Conservation (phyloP, 2,329 filamentous ascomycete genomes). For the Cordyceps tenuipes region DNA sequence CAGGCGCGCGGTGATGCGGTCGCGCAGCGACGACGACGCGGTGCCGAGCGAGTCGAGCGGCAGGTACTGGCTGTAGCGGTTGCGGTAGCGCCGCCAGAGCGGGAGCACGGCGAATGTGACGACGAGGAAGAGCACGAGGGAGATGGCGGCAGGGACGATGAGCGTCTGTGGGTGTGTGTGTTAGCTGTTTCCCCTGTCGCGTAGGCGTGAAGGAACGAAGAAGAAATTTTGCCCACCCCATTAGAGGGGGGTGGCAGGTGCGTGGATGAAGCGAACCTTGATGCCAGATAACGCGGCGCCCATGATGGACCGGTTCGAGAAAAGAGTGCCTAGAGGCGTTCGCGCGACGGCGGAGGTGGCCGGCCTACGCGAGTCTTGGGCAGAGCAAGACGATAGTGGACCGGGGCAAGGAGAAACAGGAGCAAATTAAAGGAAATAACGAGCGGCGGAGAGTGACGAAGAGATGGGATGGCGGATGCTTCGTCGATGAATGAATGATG, state of each 20-base stretch:
- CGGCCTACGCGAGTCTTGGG: background rate
- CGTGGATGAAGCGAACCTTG: slow-evolving; percentile 22
- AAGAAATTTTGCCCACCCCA: too few relatives aligned
- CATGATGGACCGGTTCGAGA: slow-evolving; percentile 19
- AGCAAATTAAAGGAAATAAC: too few relatives aligned
- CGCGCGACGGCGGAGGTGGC: background rate
- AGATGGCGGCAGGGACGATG: slow-evolving; percentile 61
- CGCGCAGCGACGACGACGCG: slow-evolving; percentile 47
- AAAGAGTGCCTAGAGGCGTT: background rate
- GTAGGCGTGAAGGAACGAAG: too few relatives aligned
- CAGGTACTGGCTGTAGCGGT: slow-evolving; percentile 66
- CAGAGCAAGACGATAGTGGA: too few relatives aligned
- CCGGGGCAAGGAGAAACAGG: too few relatives aligned
- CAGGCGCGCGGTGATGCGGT: slow-evolving; percentile 33
- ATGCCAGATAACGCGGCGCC: slow-evolving; percentile 26
- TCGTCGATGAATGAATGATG: background rate
- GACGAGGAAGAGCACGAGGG: slow-evolving; percentile 58
- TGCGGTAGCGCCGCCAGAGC: slow-evolving; percentile 60
- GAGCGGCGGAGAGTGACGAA: background rate
- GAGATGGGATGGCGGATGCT: background rate
- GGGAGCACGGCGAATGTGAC: slow-evolving; percentile 59
- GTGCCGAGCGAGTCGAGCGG: slow-evolving; percentile 54
- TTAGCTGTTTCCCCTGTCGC: background rate
- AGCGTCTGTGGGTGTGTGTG: slow-evolving; percentile 26
- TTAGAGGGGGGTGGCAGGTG: too few relatives aligned